Evolutionary conservation across 352 stramenopile species (phyloP), one percentile per base, ranked within the genome.

Genomic region (Thraustotheca clavata): DNA sequence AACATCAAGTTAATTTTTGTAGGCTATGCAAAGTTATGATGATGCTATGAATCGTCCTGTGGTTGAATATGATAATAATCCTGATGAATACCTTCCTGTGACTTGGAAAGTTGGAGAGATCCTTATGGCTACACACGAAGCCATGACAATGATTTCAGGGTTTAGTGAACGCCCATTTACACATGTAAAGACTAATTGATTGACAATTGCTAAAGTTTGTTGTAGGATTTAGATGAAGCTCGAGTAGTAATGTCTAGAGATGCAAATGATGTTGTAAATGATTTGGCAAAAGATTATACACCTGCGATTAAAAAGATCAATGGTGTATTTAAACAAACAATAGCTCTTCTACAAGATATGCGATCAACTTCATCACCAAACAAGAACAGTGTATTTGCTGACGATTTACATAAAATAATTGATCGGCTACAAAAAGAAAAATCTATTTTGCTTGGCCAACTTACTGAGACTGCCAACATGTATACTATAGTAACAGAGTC

Each of bases 141-240:
- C 33, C 18, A 14, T 62, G 11, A 49, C 54, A 26, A 62, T 62
- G 54, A 33, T 33, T 20, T 62, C 54, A 5, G 54, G 54, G 8
- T 62, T 62, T 33, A 62, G 41, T 40, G 54, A 62, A 27, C 54
- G 54, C 11, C 54, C 41, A 27, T 62, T 49, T 22, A 62, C 33
- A 12, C 38, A 62, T 24, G 54, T 49, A 18, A 29, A 7, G 11
- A 31, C 1, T 9, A n/a, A 57, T 61, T 16, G 1, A 16, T 24
- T 12, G 16, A 14, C 8, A 11, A 20, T 47, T 29, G 49, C 24
- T 8, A 48, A 32, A n/a, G 34, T 32, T 22, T 7, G 7, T 29
- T 62, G 9, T 52, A 62, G 54, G 54, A 62, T 40, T 46, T 62
- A 40, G 54, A 62, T 40, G 54, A 62, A 62, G 54, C 41, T 26